Conservation (phyloP, 1,284 basidiomycete species). For the Pseudozyma sp. region DNA sequence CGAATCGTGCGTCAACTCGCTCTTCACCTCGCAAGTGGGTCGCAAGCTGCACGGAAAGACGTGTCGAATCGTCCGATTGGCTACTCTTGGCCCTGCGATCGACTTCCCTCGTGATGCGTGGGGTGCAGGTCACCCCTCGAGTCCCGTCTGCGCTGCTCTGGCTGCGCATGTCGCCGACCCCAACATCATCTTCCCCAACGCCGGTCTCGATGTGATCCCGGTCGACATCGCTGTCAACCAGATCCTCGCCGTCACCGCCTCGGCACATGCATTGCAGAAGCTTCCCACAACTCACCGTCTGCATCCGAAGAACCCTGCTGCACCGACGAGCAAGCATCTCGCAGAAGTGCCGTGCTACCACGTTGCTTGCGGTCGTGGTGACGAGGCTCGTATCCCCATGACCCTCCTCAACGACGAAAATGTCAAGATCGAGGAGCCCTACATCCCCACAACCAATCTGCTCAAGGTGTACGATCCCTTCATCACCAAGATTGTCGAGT, state of each 20-base stretch:
- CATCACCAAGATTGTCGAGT: conserved; percentile 44
- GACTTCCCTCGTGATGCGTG: conserved; percentile 46
- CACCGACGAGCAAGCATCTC: conserved; percentile 34
- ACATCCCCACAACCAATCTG: conserved; percentile 39
- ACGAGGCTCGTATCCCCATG: conserved; percentile 36
- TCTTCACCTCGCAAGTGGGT: conserved; percentile 46
- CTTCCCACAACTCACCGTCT: conserved; percentile 38
- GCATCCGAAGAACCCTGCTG: conserved; percentile 44
- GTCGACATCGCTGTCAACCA: conserved; percentile 51
- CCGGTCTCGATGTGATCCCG: conserved; percentile 48
- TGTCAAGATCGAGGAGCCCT: conserved; percentile 40
- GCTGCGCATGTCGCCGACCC: conserved; percentile 28
- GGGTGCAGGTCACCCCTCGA: conserved; percentile 50
- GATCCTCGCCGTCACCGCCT: conserved; percentile 46
- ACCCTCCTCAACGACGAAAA: conserved; percentile 32
- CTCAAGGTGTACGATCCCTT: conserved; percentile 49
- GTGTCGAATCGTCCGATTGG: conserved; percentile 44
- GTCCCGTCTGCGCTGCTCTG: conserved; percentile 48
- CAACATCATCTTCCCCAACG: conserved; percentile 34
- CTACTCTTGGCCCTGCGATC: conserved; percentile 46
- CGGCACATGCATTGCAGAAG: conserved; percentile 41
- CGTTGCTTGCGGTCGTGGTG: conserved; percentile 41
- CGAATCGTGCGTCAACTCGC: conserved; percentile 46
- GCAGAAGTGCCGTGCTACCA: conserved; percentile 50
- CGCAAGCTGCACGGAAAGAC: conserved; percentile 48